These are phyloP conservation scores for Dentiscutata heterogama DNA, from an alignment of 371 early-diverging fungal species.

Conservation along the genomic window DNA sequence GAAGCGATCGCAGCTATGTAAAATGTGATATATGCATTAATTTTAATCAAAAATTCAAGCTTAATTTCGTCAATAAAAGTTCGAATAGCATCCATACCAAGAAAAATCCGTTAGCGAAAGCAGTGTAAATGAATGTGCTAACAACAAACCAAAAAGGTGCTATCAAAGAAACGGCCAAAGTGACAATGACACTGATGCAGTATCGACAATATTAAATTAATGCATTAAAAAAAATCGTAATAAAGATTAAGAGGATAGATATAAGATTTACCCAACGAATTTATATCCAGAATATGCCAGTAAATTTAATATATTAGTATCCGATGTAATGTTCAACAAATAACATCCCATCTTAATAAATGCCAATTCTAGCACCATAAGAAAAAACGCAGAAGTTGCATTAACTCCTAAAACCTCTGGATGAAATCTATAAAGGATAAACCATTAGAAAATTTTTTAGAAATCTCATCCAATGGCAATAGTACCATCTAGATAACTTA, in stretches of 20 bases:
- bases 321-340: constrained; percentile 88
- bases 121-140: constrained; percentile 78
- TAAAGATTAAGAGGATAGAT: neutral
- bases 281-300: constrained; percentile 96
- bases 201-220: neutral
- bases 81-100: constrained; percentile 58
- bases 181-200: constrained; percentile 63
- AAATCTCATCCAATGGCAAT: neutral
- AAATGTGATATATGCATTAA: constrained; percentile 25
- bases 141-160: constrained; percentile 67
- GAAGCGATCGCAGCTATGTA: constrained; percentile 84
- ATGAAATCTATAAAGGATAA: constrained; percentile 71
- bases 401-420: constrained; percentile 94
- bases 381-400: constrained; percentile 86
- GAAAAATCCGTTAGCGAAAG: constrained; percentile 87
- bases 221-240: constrained; percentile 7
- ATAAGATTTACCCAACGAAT: constrained; percentile 79
- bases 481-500: neutral
- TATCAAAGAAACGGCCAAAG: constrained; percentile 63
- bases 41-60: neutral
- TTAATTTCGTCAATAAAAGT: neutral
- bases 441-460: neutral
- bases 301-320: constrained; percentile 89
- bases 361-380: constrained; percentile 84
- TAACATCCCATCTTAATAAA: constrained; percentile 89